Evolutionary conservation across 2,329 filamentous ascomycete species (phyloP).

Genomic region (Hypocrella siamensis): DNA sequence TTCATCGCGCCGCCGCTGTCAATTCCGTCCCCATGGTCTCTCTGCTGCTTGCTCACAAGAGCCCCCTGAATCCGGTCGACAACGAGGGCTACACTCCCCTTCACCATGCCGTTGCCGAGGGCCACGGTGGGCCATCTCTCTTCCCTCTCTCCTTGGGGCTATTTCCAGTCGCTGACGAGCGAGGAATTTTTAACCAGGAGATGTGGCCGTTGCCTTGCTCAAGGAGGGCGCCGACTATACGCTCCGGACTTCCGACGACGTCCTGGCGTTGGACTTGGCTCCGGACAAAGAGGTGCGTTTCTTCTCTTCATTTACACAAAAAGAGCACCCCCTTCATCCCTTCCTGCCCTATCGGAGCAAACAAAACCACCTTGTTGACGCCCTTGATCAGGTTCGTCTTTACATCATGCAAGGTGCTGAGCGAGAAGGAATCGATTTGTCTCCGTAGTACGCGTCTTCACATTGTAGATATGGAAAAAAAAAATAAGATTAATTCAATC

Average conservation of each 20-base stretch:
- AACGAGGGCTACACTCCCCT: conserved; percentile 71
- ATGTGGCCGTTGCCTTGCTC: conserved; percentile 68
- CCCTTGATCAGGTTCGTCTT: conserved; percentile 53
- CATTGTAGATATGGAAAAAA: conserved; percentile 1
- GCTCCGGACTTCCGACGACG: conserved; percentile 58
- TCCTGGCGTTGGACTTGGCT: conserved; percentile 62
- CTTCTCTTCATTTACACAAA: neutral
- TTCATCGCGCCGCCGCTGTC: conserved; percentile 82
- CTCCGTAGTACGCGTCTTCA: conserved; percentile 6
- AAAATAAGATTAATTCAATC: conserved; percentile 1
- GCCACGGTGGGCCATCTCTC: conserved; percentile 36
- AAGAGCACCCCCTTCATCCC: too few species aligned
- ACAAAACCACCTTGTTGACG: too few species aligned
- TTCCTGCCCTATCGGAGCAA: too few species aligned
- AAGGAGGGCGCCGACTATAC: conserved; percentile 73
- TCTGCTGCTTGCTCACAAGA: conserved; percentile 59
- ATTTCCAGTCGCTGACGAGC: neutral
- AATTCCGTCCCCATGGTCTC: conserved; percentile 80
- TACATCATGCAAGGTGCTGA: conserved; percentile 70
- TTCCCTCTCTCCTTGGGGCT: neutral
- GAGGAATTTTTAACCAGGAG: conserved; percentile 44
- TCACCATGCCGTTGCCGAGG: conserved; percentile 73
- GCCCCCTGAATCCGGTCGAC: conserved; percentile 74
- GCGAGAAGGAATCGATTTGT: conserved; percentile 61
- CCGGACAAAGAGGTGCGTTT: conserved; percentile 64